Evolutionary conservation across 2,329 filamentous ascomycete genomes (phyloP), one percentile per base, ranked within the genome.

Genomic region (Beauveria sp.): DNA sequence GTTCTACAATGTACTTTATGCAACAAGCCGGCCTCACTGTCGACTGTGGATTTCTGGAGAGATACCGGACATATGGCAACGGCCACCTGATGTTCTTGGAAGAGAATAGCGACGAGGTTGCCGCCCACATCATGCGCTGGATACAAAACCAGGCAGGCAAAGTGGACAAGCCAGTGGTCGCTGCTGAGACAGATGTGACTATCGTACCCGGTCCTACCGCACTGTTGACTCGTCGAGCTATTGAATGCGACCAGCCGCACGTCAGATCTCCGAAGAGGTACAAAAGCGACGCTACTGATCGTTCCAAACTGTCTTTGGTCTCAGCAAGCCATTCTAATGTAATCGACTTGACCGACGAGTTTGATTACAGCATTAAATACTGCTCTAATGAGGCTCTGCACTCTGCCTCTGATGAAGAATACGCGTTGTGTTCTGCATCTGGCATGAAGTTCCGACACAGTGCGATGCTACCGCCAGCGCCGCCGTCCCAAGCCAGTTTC

Each of bases 81-180:
- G 82, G 80, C 0, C 82, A 84, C 65, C 75, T 85, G 62, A 74
- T 80, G 70, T 81, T 82, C 51, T 66, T 84, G 40, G 81, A 84
- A 70, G 75, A 71, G 65, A 84, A 84, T 65, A 83, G 76, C 61
- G 64, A 75, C 37, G 66, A 72, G 0, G 72, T 83, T 58, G 77
- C 76, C 2, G 66, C 65, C 3, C 62, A 73, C 12, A 63, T 80
- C 1, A 64, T 71, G 16, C 48, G 66, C 4, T 80, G 77, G 77
- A 75, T 77, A 5, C 18, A 59, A 12, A 54, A 34, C 8, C 59
- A 59, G 28, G 57, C 48, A 18, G 34, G 47, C 12, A 20, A 52
- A 14, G 14, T 24, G 18, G 24, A 52, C 22, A 22, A 43, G 22
- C 22, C 26, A 9, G 28, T 22, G 6, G 2, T 5, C n/a, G 41